Evolutionary conservation across 2,329 filamentous ascomycete species (phyloP), one percentile per base, ranked within the genome.

Genomic region (Stemphylium lycopersici): DNA sequence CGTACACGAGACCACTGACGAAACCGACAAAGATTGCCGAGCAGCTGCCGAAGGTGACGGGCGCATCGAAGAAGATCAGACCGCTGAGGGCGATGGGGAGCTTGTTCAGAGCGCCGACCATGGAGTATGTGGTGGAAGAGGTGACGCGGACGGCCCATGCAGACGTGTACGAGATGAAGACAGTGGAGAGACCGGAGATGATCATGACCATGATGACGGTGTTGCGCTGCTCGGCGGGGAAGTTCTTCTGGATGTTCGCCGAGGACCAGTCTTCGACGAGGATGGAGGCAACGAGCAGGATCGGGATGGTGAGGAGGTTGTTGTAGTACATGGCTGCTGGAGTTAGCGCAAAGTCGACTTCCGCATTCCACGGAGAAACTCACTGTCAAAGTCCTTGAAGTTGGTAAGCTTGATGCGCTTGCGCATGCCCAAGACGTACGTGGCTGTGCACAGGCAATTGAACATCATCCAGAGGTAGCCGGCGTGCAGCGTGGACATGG

Each of bases 391-490:
- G 76, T 98, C 95, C 84, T 96, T 97, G 81, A 99, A 98, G 83
- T 96, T 97, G 82, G 96, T 97, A 79, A 96, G 87, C 88, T 98
- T 98, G 77, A 99, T 98, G 63, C 96, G 89, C 84, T 98, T 98
- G 75, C 95, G 89, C 93, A 97, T 98, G 65, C 90, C 86, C 61
- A 99, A 80, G 41, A 98, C 83, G 69, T 96, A 98, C 18, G 90
- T 86, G 1, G 95, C 91, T 24, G 90, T 93, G 83, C 92, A 97
- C 75, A 98, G 86, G 70, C 96, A 96, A 78, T 99, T 99, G 78
- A 96, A 81, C 67, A 91, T 83, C 93, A 99, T 98, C 95, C 95
- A 99, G 57, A 96, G 86, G 74, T 99, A 99, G 39, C 95, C 95
- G 24, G 93, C 85, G 68, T 98, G 97, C 65, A 99, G 80, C 1